Evolutionary conservation across 192 early-diverging fungal species (phyloP).

Genomic region (Rhizophagus clarus): DNA sequence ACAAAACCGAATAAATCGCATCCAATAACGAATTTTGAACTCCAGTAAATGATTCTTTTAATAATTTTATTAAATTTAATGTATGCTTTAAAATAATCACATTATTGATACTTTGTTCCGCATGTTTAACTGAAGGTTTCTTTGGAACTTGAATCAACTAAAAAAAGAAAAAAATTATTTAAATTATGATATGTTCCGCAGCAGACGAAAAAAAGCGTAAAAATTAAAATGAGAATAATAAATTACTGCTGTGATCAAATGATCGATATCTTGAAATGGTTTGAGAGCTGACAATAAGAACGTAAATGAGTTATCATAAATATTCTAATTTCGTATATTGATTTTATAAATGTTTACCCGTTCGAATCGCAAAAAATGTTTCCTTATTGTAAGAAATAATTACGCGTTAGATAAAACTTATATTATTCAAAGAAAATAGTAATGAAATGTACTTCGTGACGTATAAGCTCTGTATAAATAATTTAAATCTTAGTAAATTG

Average conservation of each 20-base stretch:
- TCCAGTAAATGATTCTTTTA: slow-evolving; percentile 42
- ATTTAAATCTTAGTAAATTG: not conserved
- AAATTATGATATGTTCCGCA: not conserved
- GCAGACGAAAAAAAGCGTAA: not conserved
- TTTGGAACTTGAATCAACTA: slow-evolving; percentile 49
- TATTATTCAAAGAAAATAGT: slow-evolving; percentile 27
- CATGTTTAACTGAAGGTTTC: slow-evolving; percentile 54
- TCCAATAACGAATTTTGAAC: slow-evolving; percentile 48
- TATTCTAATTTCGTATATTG: not conserved
- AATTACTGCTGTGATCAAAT: slow-evolving; percentile 49
- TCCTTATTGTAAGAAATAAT: slow-evolving; percentile 47
- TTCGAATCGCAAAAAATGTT: slow-evolving; percentile 50
- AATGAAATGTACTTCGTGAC: slow-evolving; percentile 34
- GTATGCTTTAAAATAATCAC: slow-evolving; percentile 72
- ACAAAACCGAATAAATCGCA: slow-evolving; percentile 43
- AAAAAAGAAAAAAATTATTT: not conserved
- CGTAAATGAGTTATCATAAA: not conserved
- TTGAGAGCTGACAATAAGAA: slow-evolving; percentile 35
- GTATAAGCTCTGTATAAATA: slow-evolving; percentile 34
- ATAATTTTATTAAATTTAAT: slow-evolving; percentile 47
- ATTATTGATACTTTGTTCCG: slow-evolving; percentile 67
- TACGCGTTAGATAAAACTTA: slow-evolving; percentile 37
- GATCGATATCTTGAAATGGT: slow-evolving; percentile 56
- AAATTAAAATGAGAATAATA: not conserved
- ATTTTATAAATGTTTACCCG: not conserved